These are phyloP conservation scores for Lathyrus sativus DNA, from an alignment of 306 rosid species.

Conservation along the genomic window DNA sequence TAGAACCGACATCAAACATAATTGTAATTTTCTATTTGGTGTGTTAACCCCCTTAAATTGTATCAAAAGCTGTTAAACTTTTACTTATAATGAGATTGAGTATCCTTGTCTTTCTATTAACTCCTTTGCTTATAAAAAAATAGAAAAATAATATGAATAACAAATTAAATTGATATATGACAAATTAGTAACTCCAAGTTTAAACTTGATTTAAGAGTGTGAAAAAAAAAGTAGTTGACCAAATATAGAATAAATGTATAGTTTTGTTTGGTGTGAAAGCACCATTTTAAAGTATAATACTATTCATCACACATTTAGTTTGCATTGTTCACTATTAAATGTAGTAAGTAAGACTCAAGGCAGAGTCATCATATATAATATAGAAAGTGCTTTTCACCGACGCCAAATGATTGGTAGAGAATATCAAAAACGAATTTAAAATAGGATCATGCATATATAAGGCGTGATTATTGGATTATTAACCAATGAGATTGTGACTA, in stretches of 20 bases:
- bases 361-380: not conserved
- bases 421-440: slow-evolving; percentile 37
- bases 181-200: slow-evolving; percentile 1
- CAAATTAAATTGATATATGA: not conserved
- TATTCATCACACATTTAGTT: slow-evolving; percentile 4
- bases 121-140: too few relatives aligned
- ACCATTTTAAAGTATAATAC: not conserved
- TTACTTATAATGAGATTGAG: too few relatives aligned
- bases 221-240: slow-evolving; percentile 7
- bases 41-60: too few relatives aligned
- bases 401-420: slow-evolving; percentile 53
- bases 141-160: not conserved
- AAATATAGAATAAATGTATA: not conserved
- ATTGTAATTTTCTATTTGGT: too few relatives aligned
- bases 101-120: too few relatives aligned
- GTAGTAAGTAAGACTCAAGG: slow-evolving; percentile 6
- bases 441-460: slow-evolving; percentile 39
- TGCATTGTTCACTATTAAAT: slow-evolving; percentile 19
- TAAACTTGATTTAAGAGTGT: not conserved
- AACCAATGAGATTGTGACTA: slow-evolving; percentile 46
- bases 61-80: too few relatives aligned
- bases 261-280: slow-evolving; percentile 17
- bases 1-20: too few relatives aligned
- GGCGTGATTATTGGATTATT: slow-evolving; percentile 66
- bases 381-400: slow-evolving; percentile 30